A percentile compares a stretch with the other conserved stretches of the same genome.
Conservation (phyloP, 768 basidiomycete species). For the Termitomyces sp. region DNA sequence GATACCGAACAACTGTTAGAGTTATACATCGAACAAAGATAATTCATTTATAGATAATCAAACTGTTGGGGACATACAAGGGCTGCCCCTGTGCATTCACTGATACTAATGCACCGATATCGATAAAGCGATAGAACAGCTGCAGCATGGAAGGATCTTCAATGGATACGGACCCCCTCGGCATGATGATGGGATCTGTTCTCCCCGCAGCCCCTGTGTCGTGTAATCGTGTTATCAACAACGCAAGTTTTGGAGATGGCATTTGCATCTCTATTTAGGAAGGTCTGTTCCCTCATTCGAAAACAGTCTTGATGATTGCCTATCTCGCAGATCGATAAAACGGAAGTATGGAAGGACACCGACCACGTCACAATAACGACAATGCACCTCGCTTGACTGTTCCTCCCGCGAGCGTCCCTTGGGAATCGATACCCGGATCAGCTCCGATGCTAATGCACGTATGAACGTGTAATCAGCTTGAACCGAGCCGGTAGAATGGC, state of each 20-base stretch:
- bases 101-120: neutral
- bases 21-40: too few relatives aligned
- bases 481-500: slow-evolving; percentile 44
- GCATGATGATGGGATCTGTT: slow-evolving; percentile 54
- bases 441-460: slow-evolving; percentile 2
- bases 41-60: too few relatives aligned
- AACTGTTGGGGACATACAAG: too few relatives aligned
- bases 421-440: slow-evolving; percentile 2
- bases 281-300: too few relatives aligned
- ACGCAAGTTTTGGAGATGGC: neutral
- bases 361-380: neutral
- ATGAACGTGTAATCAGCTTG: slow-evolving; percentile 49
- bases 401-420: too few relatives aligned
- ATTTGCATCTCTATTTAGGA: slow-evolving; percentile 67
- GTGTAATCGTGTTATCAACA: neutral
- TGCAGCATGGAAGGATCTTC: neutral
- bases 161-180: slow-evolving; percentile 60
- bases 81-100: too few relatives aligned
- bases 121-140: too few relatives aligned
- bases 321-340: slow-evolving; percentile 14
- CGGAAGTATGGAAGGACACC: neutral
- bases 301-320: slow-evolving; percentile 72
- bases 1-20: too few relatives aligned
- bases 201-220: slow-evolving; percentile 53
- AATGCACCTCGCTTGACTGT: slow-evolving; percentile 48